Evolutionary conservation across 768 basidiomycete genomes (phyloP).

Genomic region (Tylopilus intermedius): DNA sequence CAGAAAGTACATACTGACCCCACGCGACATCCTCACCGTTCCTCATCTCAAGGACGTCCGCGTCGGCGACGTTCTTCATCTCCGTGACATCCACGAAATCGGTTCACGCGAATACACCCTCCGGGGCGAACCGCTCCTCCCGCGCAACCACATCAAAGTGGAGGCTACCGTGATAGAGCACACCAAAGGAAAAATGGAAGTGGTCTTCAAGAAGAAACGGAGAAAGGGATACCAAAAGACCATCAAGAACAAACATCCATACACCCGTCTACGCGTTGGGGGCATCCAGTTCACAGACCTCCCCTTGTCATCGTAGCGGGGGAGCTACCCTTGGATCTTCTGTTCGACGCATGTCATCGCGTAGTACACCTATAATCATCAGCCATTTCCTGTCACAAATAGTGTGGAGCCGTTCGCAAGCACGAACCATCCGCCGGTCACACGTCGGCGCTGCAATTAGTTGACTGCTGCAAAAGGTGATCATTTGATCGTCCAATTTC

Average conservation of each 20-base stretch:
- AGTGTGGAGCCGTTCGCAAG: background rate
- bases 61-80: conserved; percentile 78
- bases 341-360: background rate
- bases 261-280: conserved; percentile 91
- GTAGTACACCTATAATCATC: conserved; percentile 5
- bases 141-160: conserved; percentile 61
- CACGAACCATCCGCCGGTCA: too few relatives aligned
- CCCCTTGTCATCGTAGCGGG: conserved; percentile 25
- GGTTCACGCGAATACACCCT: conserved; percentile 95
- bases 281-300: conserved; percentile 53
- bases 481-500: background rate
- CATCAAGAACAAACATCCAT: conserved; percentile 89
- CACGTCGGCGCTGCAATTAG: background rate
- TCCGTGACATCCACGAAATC: conserved; percentile 88
- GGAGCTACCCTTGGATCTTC: background rate
- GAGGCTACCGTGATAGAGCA: conserved; percentile 95
- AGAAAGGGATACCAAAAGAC: conserved; percentile 97
- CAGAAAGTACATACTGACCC: conserved; percentile 83
- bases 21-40: conserved; percentile 89
- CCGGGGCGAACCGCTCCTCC: conserved; percentile 69
- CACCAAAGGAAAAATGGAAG: conserved; percentile 90
- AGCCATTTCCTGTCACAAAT: background rate
- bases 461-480: background rate
- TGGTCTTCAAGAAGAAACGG: conserved; percentile 92
- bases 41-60: conserved; percentile 81